Base-by-base conservation (phyloP, 768 basidiomycete species). In the Kockovaella imperatae region DNA sequence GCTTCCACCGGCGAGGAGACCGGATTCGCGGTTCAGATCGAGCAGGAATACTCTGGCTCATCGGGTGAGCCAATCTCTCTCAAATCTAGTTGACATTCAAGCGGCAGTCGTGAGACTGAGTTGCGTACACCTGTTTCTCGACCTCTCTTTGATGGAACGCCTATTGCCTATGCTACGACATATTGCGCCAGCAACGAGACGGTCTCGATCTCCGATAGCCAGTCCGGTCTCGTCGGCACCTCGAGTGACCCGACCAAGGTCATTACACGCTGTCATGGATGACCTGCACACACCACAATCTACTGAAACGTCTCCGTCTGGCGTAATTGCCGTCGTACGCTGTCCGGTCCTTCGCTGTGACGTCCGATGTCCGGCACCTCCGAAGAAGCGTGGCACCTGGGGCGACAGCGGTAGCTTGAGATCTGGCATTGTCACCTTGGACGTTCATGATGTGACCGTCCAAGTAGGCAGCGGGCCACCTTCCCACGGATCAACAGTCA, bases 111-210 rank as follows among this genome's bases (percentile, higher is more conserved):
- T 69, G 49, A 58, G 8, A 20, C 65, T 7, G 50, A 55, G 8
- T 83, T 88, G 8, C n/a, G 57, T 91, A 8, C 87, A 89, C 60
- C 34, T 84, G n/a, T 86, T 87, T 60, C 43, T 86, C 23, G 87
- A 91, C 64, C 72, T 87, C 62, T 73, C 50, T 56, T 72, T 57
- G 60, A 68, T 64, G 5, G 56, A 61, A 44, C 49, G 59, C 51
- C 42, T 74, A 67, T 50, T 70, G 75, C 36, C 60, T 0, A 84
- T 83, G 53, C 31, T 83, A 20, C 54, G 50, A 8, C 43, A 30
- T 23, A 52, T 60, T 31, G 52, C 59, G 0, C 60, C 62, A 11
- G 50, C 39, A 13, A 48, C 57, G 23, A 42, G 28, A 13, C 8
- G n/a, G n/a, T 11, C 25, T 6, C 6, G 6, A 42, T 6, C 24